phyloP scores from a whole-genome alignment of 306 rosid genomes.

The Pyrus bretschneideri region DNA sequence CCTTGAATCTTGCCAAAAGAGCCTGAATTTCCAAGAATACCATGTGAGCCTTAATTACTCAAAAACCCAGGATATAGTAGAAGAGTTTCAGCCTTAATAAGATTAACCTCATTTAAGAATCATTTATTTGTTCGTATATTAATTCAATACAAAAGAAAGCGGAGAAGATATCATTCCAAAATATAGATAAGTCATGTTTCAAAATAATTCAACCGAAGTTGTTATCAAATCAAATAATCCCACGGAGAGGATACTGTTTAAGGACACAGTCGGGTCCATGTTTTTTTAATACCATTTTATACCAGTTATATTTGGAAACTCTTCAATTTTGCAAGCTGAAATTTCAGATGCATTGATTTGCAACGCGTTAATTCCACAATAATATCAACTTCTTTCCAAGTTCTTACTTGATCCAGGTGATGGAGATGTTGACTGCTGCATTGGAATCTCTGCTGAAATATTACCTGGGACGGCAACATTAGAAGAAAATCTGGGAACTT shows the following conservation, averaged over 20 bases:
- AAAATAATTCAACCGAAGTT: neutral
- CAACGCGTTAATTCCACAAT: conserved; percentile 5
- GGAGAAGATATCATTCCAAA: neutral
- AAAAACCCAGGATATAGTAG: neutral
- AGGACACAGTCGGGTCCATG: conserved; percentile 10
- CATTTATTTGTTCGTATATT: neutral
- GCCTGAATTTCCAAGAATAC: conserved; percentile 36
- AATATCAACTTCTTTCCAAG: neutral
- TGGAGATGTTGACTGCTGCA: conserved; percentile 32
- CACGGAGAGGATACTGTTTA: neutral
- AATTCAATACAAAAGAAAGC: neutral
- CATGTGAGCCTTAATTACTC: conserved; percentile 5
- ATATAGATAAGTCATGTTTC: neutral
- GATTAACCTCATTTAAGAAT: neutral
- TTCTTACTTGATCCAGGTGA: conserved; percentile 36
- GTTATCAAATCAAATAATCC: conserved; percentile 1
- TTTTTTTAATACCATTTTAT: neutral
- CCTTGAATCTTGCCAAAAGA: conserved; percentile 63
- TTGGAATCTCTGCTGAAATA: conserved; percentile 24
- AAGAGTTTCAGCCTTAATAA: neutral
- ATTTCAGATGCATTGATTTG: neutral
- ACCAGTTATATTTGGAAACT: neutral
- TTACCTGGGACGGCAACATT: conserved; percentile 31
- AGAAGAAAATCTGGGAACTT: conserved; percentile 40
- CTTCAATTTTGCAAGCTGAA: conserved; percentile 2